Evolutionary conservation across 2,329 filamentous ascomycete species (phyloP).

Genomic region (Cylindrodendrum hubeiense): DNA sequence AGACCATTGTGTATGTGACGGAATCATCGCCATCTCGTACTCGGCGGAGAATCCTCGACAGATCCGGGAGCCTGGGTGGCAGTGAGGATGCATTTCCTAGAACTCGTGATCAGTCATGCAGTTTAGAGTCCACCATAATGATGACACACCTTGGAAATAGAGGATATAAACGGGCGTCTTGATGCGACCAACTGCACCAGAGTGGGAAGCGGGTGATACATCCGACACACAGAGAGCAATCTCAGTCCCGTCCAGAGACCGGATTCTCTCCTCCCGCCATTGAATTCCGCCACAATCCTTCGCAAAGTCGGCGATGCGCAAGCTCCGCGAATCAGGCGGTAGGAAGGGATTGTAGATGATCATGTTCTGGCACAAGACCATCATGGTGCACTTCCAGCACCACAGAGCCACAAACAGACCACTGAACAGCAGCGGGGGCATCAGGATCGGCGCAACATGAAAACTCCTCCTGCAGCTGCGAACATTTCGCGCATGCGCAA

Average conservation of each 20-base stretch:
- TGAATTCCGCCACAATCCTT: conserved; percentile 69
- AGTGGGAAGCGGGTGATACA: conserved; percentile 37
- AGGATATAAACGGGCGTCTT: conserved; percentile 61
- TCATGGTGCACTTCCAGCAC: conserved; percentile 77
- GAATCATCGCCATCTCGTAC: conserved; percentile 55
- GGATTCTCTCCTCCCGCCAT: conserved; percentile 75
- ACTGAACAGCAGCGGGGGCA: conserved; percentile 75
- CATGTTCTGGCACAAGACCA: conserved; percentile 82
- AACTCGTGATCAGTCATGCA: conserved; percentile 28
- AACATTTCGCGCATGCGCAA: conserved; percentile 21
- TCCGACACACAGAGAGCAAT: conserved; percentile 71
- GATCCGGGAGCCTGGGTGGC: conserved; percentile 67
- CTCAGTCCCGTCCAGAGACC: conserved; percentile 73
- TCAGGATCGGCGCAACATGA: conserved; percentile 57
- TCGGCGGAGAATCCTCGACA: conserved; percentile 65
- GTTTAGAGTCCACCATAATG: conserved; percentile 20
- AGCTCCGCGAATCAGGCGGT: conserved; percentile 76
- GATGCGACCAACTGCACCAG: neutral
- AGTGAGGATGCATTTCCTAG: conserved; percentile 71
- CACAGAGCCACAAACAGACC: conserved; percentile 75
- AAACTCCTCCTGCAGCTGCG: conserved; percentile 39
- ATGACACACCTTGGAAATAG: conserved; percentile 41
- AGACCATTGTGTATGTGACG: conserved; percentile 62
- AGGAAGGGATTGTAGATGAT: conserved; percentile 86
- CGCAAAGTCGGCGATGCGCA: conserved; percentile 75